phyloP scores from a whole-genome alignment of 805 yeast genomes.

The Zygosaccharomyces pseudorouxii region DNA sequence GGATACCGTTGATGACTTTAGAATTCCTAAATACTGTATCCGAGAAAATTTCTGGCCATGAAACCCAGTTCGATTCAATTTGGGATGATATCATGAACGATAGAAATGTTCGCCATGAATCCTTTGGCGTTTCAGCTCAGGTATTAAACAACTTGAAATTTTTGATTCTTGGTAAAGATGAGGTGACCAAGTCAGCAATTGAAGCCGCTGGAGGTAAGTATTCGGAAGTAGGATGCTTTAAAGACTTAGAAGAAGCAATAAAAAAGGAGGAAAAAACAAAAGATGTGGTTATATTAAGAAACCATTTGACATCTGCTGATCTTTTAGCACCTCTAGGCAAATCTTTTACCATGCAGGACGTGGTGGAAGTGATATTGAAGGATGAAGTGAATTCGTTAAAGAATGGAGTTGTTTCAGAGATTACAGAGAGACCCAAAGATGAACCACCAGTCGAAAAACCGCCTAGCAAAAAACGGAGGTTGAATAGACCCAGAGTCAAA shows the following conservation, averaged over 20 bases:
- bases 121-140: neutral
- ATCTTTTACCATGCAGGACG: slow-evolving; percentile 26
- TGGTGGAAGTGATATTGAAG: slow-evolving; percentile 25
- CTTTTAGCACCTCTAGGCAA: slow-evolving; percentile 9
- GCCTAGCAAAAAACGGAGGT: slow-evolving; percentile 19
- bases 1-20: slow-evolving; percentile 10
- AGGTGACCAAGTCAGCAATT: neutral
- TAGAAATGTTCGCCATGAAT: neutral
- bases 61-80: slow-evolving; percentile 13
- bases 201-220: slow-evolving; percentile 9
- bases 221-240: neutral
- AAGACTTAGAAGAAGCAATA: neutral
- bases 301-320: neutral
- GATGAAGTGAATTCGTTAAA: slow-evolving; percentile 13
- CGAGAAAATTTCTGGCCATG: slow-evolving; percentile 1
- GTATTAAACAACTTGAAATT: slow-evolving; percentile 7
- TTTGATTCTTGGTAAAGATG: neutral
- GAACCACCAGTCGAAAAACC: slow-evolving; percentile 1
- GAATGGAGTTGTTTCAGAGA: neutral
- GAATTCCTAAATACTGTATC: slow-evolving; percentile 7
- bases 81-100: slow-evolving; percentile 10
- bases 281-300: neutral
- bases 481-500: slow-evolving; percentile 28
- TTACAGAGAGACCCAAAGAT: slow-evolving; percentile 4
- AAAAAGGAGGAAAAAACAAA: neutral